Percentiles rank a stretch among this genome's conserved stretches.
Evolutionary conservation across 805 yeast genomes (phyloP).

Genomic region (Kodamaea leandrae): DNA sequence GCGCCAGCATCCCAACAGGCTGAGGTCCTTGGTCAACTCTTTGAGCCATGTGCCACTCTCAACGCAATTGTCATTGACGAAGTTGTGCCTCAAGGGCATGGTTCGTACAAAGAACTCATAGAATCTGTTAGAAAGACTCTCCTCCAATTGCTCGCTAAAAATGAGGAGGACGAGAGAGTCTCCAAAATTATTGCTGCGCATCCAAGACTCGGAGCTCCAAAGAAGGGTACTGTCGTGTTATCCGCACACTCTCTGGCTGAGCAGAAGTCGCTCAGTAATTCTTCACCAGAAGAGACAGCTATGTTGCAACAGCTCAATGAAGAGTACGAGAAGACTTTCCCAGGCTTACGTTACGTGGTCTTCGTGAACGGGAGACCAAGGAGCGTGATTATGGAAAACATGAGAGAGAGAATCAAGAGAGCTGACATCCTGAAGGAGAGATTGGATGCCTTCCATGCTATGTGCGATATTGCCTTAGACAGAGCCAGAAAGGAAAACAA

Average conservation of each 20-base stretch:
- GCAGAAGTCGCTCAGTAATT: constrained; percentile 60
- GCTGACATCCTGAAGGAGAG: constrained; percentile 56
- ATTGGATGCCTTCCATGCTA: constrained; percentile 70
- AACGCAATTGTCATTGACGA: constrained; percentile 31
- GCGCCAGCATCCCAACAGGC: constrained; percentile 66
- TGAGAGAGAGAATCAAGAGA: constrained; percentile 43
- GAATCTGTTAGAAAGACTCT: constrained; percentile 43
- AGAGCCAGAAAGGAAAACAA: constrained; percentile 40
- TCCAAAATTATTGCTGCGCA: constrained; percentile 79
- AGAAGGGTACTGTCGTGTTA: constrained; percentile 33
- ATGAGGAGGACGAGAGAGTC: constrained; percentile 26
- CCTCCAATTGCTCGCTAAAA: constrained; percentile 25
- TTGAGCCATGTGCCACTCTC: constrained; percentile 60
- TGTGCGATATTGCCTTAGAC: constrained; percentile 89
- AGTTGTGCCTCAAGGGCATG: constrained; percentile 19
- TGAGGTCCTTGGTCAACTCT: constrained; percentile 43
- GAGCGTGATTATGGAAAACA: constrained; percentile 48
- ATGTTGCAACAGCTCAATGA: constrained; percentile 54
- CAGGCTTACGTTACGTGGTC: constrained; percentile 78
- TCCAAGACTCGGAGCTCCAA: constrained; percentile 67
- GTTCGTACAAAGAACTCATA: constrained; percentile 38
- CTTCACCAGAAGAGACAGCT: constrained; percentile 47
- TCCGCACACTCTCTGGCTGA: constrained; percentile 68
- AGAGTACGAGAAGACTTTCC: constrained; percentile 57
- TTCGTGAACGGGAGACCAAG: constrained; percentile 84